Evolutionary conservation across 2,329 filamentous ascomycete species (phyloP), one percentile per base, ranked within the genome.

Genomic region (Penicillium sp.): DNA sequence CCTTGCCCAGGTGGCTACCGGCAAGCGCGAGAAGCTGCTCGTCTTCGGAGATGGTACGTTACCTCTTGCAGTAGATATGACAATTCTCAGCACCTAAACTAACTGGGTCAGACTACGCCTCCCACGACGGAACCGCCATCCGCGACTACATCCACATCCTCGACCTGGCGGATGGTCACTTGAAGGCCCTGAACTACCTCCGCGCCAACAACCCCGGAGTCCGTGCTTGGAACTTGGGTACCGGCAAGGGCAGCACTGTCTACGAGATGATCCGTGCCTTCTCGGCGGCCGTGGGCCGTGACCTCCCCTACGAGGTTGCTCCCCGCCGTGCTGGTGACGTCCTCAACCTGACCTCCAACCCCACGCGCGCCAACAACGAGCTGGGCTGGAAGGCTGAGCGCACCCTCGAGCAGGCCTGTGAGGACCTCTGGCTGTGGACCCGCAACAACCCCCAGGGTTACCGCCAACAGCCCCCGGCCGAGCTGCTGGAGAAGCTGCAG

Each of bases 211-310:
- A 67, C 64, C 91, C 93, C 17, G 93, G 93, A 49, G 87, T 96
- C 58, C 86, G 88, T 68, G 90, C 89, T 49, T 98, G 91, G 91
- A 98, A 98, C 73, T 71, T 98, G 59, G 94, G 94, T 51, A 95
- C 90, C 0, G 93, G 93, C 54, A 88, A 85, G 61, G 93, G 93
- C 60, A 94, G 86, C 72, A 98, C 93, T 21, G 93, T 98, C 51
- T 93, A 90, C 66, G 90, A 98, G 69, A 98, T 98, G 76, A 84
- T 98, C 79, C 88, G 91, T 60, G 90, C 93, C 47, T 98, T 98
- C 75, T 87, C 83, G 72, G 73, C 80, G 43, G 88, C 88, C 17
- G 90, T 96, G 19, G 93, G 93, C 54, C 85, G 83, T 44, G 82
- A 93, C 49, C 78, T 98, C 22, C 80, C 85, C 33, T 97, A 97